A percentile compares a stretch with the other conserved stretches of the same genome.
phyloP scores from a whole-genome alignment of 306 rosid species.

The Prunus campanulata region DNA sequence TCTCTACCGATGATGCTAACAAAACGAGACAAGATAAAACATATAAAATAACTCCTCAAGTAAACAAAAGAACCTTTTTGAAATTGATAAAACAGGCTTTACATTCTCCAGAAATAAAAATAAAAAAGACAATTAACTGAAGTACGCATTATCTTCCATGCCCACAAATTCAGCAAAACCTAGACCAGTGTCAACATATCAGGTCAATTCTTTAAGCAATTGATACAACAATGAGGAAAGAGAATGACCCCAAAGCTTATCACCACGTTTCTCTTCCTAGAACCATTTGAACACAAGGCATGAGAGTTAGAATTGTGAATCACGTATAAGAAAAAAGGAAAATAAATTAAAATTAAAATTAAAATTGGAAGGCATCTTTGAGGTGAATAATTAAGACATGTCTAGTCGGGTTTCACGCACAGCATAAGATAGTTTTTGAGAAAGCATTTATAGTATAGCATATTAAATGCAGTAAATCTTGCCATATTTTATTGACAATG shows the following conservation, averaged over 20 bases:
- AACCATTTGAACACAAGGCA: background rate
- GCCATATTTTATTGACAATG: conserved; percentile 18
- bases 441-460: background rate
- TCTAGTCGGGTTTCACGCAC: background rate
- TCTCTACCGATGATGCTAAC: background rate
- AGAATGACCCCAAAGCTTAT: background rate
- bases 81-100: background rate
- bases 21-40: background rate
- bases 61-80: background rate
- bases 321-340: background rate
- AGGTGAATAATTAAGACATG: background rate
- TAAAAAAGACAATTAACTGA: background rate
- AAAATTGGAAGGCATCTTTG: background rate
- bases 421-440: background rate
- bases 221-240: background rate
- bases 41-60: background rate
- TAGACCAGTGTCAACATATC: background rate
- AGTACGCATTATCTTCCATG: conserved; percentile 1
- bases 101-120: background rate
- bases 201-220: background rate
- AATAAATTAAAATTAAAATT: background rate
- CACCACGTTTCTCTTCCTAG: background rate
- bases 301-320: background rate
- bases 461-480: background rate
- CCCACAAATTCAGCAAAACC: background rate